These are phyloP conservation scores for Picochlorum costavermella DNA, from an alignment of 139 green algal genomes.

Conservation along the genomic window DNA sequence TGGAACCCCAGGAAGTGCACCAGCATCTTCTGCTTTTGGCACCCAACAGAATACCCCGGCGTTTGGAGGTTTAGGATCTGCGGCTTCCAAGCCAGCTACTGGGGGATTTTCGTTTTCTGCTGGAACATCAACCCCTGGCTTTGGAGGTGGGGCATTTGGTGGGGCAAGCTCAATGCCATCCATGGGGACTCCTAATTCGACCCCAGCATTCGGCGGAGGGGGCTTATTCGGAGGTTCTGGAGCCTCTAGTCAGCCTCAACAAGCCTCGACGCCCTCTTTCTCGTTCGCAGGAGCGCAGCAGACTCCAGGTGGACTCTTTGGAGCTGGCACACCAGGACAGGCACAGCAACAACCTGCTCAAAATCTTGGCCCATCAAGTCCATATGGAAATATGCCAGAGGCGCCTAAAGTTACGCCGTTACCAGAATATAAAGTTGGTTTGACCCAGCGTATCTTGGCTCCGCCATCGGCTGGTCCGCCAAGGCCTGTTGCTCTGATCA, in stretches of 20 bases:
- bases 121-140: neutral
- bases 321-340: slow-evolving; percentile 30
- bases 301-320: slow-evolving; percentile 5
- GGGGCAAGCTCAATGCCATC: neutral
- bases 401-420: slow-evolving; percentile 19
- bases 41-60: slow-evolving; percentile 8
- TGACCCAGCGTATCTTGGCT: slow-evolving; percentile 43
- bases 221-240: neutral
- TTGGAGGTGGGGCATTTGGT: neutral
- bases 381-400: slow-evolving; percentile 40
- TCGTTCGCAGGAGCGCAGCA: neutral
- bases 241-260: neutral
- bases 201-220: slow-evolving; percentile 3
- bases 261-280: slow-evolving; percentile 1
- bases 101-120: slow-evolving; percentile 11
- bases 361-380: slow-evolving; percentile 7
- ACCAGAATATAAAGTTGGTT: slow-evolving; percentile 45
- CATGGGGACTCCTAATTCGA: slow-evolving; percentile 3
- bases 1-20: neutral
- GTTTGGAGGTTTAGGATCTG: slow-evolving; percentile 18
- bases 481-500: slow-evolving; percentile 20
- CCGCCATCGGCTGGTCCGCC: slow-evolving; percentile 19
- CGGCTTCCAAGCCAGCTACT: neutral
- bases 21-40: slow-evolving; percentile 11
- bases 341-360: neutral